Percentiles rank a stretch among this genome's conserved stretches.
phyloP scores from a whole-genome alignment of 495 filamentous ascomycete species.

The Bacidia rubella region DNA sequence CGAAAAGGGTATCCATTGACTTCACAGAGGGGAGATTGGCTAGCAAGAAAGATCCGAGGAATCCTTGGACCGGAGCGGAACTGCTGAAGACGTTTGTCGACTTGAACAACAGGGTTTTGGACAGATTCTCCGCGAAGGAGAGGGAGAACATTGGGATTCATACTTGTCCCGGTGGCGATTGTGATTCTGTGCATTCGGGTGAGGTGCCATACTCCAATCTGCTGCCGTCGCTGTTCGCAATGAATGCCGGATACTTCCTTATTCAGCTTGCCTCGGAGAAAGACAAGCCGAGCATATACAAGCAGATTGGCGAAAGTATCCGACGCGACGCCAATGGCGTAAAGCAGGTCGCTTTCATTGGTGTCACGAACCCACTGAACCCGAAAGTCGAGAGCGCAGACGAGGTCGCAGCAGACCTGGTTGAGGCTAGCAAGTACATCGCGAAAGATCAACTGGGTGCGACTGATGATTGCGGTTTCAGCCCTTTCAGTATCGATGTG shows the following conservation, averaged over 20 bases:
- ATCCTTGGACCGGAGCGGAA: conserved; percentile 29
- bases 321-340: conserved; percentile 28
- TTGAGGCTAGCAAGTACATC: conserved; percentile 26
- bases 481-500: conserved; percentile 27
- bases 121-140: conserved; percentile 24
- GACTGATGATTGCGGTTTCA: conserved; percentile 32
- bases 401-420: conserved; percentile 24
- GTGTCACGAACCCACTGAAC: conserved; percentile 26
- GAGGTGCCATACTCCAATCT: conserved; percentile 29
- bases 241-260: conserved; percentile 33
- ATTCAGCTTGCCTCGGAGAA: conserved; percentile 28
- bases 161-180: conserved; percentile 33
- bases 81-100: conserved; percentile 30
- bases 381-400: conserved; percentile 28
- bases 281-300: conserved; percentile 27
- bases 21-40: conserved; percentile 32
- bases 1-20: conserved; percentile 28
- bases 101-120: conserved; percentile 28
- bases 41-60: conserved; percentile 27
- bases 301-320: conserved; percentile 25
- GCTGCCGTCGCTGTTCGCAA: conserved; percentile 28
- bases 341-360: conserved; percentile 28
- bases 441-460: conserved; percentile 27
- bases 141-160: conserved; percentile 30
- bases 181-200: conserved; percentile 28